phyloP scores from a whole-genome alignment of 371 early-diverging fungal genomes.

The Cokeromyces recurvatus region DNA sequence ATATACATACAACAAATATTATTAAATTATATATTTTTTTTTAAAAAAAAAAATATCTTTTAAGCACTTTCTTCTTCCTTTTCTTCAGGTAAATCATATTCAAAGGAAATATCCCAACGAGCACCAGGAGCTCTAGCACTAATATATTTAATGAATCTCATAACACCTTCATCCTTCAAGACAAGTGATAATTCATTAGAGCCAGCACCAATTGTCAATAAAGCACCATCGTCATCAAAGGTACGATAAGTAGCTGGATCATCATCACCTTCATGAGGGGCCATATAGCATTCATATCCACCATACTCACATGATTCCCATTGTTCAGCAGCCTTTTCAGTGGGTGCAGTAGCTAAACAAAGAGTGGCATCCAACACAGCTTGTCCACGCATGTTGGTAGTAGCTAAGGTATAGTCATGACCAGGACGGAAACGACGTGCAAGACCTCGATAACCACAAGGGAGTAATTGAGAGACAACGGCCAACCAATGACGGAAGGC shows the following conservation, averaged over 20 bases:
- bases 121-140: slow-evolving; percentile 62
- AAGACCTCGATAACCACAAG: slow-evolving; percentile 25
- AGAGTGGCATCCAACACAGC: slow-evolving; percentile 51
- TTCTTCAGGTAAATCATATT: slow-evolving; percentile 40
- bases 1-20: too few relatives aligned
- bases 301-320: slow-evolving; percentile 68
- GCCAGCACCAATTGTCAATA: slow-evolving; percentile 63
- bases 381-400: slow-evolving; percentile 13
- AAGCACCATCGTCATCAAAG: slow-evolving; percentile 59
- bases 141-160: slow-evolving; percentile 76
- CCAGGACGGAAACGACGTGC: slow-evolving; percentile 67
- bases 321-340: slow-evolving; percentile 1
- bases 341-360: slow-evolving; percentile 35
- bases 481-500: slow-evolving; percentile 45
- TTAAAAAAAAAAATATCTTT: too few relatives aligned
- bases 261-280: slow-evolving; percentile 60
- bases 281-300: slow-evolving; percentile 76
- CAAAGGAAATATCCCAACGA: slow-evolving; percentile 76
- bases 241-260: slow-evolving; percentile 68
- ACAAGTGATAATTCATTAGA: slow-evolving; percentile 62
- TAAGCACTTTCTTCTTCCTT: too few relatives aligned
- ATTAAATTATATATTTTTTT: too few relatives aligned
- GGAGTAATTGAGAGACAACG: slow-evolving; percentile 23
- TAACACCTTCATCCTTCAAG: slow-evolving; percentile 65
- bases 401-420: slow-evolving; percentile 64